phyloP scores from a whole-genome alignment of 108 stramenopile genomes.

The Cylindrotheca closterium region DNA sequence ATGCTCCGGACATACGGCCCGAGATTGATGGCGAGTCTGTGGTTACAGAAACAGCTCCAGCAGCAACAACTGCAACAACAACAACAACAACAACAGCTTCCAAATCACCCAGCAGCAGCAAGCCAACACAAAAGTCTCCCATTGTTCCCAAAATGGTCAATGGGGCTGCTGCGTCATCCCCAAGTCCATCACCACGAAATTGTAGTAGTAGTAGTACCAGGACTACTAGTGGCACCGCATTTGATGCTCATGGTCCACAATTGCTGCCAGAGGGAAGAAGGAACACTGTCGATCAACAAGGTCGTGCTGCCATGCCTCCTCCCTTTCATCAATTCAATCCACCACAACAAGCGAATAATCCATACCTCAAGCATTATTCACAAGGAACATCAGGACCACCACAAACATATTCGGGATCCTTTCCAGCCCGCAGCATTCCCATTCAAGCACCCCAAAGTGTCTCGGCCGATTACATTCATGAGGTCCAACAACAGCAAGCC shows the following conservation, averaged over 20 bases:
- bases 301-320: slow-evolving; percentile 20
- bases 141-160: not conserved
- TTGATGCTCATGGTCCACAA: not conserved
- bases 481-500: slow-evolving; percentile 2
- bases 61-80: not conserved
- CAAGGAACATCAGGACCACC: not conserved
- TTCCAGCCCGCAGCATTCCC: slow-evolving; percentile 15
- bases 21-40: slow-evolving; percentile 36
- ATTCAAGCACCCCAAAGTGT: slow-evolving; percentile 1
- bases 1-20: slow-evolving; percentile 73
- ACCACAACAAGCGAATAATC: slow-evolving; percentile 9
- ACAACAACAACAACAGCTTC: not conserved
- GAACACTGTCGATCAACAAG: slow-evolving; percentile 7
- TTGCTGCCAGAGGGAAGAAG: not conserved
- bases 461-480: not conserved
- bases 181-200: no score
- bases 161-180: not conserved
- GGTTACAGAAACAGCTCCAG: slow-evolving; percentile 24
- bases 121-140: not conserved
- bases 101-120: not conserved
- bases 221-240: no score
- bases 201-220: no score
- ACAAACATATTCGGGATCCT: slow-evolving; percentile 1
- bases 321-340: not conserved
- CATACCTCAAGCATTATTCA: no score